Conservation (phyloP, 805 yeast genomes). For the Metschnikowia picachoensis region DNA sequence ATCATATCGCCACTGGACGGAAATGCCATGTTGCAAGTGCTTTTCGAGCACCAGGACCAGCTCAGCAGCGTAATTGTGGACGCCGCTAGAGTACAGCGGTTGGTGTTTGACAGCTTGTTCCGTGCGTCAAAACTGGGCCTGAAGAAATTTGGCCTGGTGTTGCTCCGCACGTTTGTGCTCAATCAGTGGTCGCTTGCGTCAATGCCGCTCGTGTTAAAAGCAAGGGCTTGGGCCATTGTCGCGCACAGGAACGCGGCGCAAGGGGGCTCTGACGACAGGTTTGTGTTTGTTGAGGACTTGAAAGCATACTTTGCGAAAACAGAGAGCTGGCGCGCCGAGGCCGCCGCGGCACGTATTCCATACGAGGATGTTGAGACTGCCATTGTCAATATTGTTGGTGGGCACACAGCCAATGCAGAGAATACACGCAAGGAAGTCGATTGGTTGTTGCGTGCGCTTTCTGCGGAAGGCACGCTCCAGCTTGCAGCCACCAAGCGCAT, state of each 20-base stretch:
- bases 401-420: constrained; percentile 47
- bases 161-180: constrained; percentile 57
- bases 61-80: constrained; percentile 29
- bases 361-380: constrained; percentile 52
- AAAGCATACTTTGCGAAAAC: constrained; percentile 36
- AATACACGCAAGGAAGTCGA: constrained; percentile 47
- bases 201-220: constrained; percentile 46
- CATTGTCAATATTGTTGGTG: constrained; percentile 56
- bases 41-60: constrained; percentile 19
- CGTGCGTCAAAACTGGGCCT: constrained; percentile 40
- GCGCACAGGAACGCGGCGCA: constrained; percentile 18
- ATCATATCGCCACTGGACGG: constrained; percentile 66
- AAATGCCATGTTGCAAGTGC: constrained; percentile 30
- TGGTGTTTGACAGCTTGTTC: constrained; percentile 33
- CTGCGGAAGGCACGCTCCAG: constrained; percentile 28
- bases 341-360: constrained; percentile 43
- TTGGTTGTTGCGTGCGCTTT: constrained; percentile 54
- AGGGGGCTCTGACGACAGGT: constrained; percentile 31
- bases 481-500: constrained; percentile 47
- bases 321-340: constrained; percentile 43
- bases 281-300: constrained; percentile 31
- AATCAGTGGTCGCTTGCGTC: constrained; percentile 53
- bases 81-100: constrained; percentile 19
- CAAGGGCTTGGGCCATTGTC: constrained; percentile 34
- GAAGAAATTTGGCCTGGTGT: constrained; percentile 54